Percentiles rank a stretch among this genome's conserved stretches.
Conservation (phyloP, 331 rosid genomes). For the Spiraea crenata region DNA sequence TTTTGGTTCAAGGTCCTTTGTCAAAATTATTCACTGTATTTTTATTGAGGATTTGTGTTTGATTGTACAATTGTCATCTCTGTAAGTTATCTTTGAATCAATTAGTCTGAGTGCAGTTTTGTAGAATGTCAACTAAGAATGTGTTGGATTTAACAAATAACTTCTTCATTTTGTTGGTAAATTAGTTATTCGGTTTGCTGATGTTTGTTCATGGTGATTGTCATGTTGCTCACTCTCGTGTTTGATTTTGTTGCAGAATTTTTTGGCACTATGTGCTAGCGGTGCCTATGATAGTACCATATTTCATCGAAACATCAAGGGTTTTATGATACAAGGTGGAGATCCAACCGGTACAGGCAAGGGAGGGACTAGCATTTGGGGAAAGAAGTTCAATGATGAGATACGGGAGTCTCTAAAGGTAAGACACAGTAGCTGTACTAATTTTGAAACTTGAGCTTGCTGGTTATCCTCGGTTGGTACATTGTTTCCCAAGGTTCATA, state of each 20-base stretch:
- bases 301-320: constrained; percentile 93
- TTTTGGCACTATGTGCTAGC: constrained; percentile 75
- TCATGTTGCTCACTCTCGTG: background rate
- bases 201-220: background rate
- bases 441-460: background rate
- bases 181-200: background rate
- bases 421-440: background rate
- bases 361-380: constrained; percentile 94
- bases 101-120: background rate
- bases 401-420: constrained; percentile 92
- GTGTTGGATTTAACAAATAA: background rate
- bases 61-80: background rate
- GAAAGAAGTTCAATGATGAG: constrained; percentile 94
- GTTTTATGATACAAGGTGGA: constrained; percentile 99
- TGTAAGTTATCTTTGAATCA: background rate
- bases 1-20: background rate
- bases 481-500: background rate
- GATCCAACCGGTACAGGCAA: constrained; percentile 97
- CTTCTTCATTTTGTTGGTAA: background rate
- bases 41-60: background rate
- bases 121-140: background rate
- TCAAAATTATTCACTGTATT: background rate
- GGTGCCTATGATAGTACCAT: constrained; percentile 92
- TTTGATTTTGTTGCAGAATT: constrained; percentile 53
- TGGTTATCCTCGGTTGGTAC: background rate